phyloP scores from a whole-genome alignment of 257 asterid species.

The Solanum infundibuliforme region DNA sequence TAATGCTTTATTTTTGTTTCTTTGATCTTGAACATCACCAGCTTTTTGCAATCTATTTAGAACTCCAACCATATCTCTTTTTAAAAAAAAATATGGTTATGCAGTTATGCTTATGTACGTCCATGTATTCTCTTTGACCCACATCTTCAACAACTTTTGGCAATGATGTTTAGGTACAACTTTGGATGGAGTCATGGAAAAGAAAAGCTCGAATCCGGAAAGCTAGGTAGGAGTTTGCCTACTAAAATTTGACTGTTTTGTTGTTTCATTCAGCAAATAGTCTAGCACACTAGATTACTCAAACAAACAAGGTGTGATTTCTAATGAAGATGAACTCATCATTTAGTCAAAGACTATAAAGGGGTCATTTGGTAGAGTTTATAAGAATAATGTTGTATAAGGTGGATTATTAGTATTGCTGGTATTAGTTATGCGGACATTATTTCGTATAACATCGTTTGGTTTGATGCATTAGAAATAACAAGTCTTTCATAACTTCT shows the following conservation, averaged over 20 bases:
- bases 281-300: neutral
- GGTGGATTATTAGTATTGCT: neutral
- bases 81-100: neutral
- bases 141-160: neutral
- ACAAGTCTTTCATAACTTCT: neutral
- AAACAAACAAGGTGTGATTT: neutral
- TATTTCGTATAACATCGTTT: neutral
- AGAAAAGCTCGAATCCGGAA: constrained; percentile 91
- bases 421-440: neutral
- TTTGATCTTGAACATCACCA: neutral
- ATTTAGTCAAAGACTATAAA: neutral
- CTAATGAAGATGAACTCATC: neutral
- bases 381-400: neutral
- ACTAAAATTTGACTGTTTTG: neutral
- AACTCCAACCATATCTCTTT: neutral
- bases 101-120: neutral
- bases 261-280: neutral
- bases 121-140: neutral
- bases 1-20: neutral
- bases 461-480: neutral
- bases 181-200: constrained; percentile 98
- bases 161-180: constrained; percentile 48
- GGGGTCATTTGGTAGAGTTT: neutral
- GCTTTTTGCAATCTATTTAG: neutral
- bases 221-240: constrained; percentile 42